Percentiles rank a stretch among this genome's conserved stretches.
These are phyloP conservation scores for Pleurotus salmoneostramineus DNA, from an alignment of 768 basidiomycete species.

Conservation along the genomic window DNA sequence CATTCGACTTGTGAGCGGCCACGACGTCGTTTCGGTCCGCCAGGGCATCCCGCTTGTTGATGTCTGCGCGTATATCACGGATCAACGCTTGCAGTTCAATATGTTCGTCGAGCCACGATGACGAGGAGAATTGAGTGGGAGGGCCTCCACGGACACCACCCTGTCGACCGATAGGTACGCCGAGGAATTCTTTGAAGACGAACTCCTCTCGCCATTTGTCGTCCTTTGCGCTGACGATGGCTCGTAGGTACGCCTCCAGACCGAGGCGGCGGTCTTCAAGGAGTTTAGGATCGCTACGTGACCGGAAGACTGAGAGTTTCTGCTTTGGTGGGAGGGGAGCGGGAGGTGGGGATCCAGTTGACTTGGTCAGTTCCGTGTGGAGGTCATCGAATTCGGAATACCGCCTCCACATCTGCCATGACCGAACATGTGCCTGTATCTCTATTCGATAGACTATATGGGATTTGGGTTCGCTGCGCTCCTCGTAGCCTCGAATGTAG, in stretches of 20 bases:
- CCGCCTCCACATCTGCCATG: conserved; percentile 92
- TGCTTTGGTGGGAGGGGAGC: conserved; percentile 83
- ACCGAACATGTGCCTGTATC: conserved; percentile 83
- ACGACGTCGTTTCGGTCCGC: conserved; percentile 69
- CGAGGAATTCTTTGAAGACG: conserved; percentile 84
- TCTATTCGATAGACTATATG: conserved; percentile 82
- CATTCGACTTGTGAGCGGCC: conserved; percentile 74
- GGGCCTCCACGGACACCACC: conserved; percentile 22
- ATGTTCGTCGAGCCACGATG: conserved; percentile 91
- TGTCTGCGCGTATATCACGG: conserved; percentile 78
- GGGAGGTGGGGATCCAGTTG: conserved; percentile 80
- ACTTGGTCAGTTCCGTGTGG: conserved; percentile 73
- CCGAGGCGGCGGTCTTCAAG: conserved; percentile 75
- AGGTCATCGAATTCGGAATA: conserved; percentile 95
- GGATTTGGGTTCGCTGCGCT: conserved; percentile 64
- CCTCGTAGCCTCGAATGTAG: conserved; percentile 65
- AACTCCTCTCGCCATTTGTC: conserved; percentile 76
- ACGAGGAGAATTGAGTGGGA: conserved; percentile 57
- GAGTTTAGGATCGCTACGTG: conserved; percentile 52
- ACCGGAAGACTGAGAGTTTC: conserved; percentile 61
- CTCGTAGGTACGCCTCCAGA: conserved; percentile 82
- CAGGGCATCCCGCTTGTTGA: conserved; percentile 86
- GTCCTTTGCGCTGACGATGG: conserved; percentile 80
- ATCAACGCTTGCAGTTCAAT: conserved; percentile 69
- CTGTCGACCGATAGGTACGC: conserved; percentile 67